Conservation (phyloP, 2,329 filamentous ascomycete genomes). For the Alternaria brassicae region DNA sequence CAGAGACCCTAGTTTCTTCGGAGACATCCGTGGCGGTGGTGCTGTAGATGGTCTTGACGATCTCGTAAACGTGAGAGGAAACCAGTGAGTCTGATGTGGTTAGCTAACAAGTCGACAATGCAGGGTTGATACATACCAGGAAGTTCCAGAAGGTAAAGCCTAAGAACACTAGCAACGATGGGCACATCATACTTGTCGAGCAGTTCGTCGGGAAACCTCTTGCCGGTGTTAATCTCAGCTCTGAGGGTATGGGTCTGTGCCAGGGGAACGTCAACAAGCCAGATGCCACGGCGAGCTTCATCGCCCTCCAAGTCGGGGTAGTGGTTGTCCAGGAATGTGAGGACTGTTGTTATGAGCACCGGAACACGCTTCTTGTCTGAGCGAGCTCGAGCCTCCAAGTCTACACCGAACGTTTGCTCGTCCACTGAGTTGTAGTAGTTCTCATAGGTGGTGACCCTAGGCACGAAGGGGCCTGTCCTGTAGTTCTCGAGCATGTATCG, state of each 20-base stretch:
- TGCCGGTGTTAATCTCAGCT: constrained; percentile 84
- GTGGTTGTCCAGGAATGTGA: constrained; percentile 95
- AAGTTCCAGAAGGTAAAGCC: constrained; percentile 92
- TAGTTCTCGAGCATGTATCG: constrained; percentile 97
- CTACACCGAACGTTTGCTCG: constrained; percentile 95
- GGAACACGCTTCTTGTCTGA: constrained; percentile 96
- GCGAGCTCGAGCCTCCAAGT: constrained; percentile 91
- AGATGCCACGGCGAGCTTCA: constrained; percentile 88
- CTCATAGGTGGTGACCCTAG: constrained; percentile 91
- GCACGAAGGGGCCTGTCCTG: constrained; percentile 89
- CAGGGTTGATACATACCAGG: constrained; percentile 68
- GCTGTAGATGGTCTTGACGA: constrained; percentile 96
- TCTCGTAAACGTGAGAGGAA: constrained; percentile 97
- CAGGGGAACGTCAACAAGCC: constrained; percentile 91
- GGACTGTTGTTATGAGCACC: constrained; percentile 85
- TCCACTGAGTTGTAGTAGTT: constrained; percentile 99
- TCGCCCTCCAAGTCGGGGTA: constrained; percentile 98
- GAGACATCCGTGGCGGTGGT: constrained; percentile 71
- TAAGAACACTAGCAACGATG: constrained; percentile 89
- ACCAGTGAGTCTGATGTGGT: constrained; percentile 82
- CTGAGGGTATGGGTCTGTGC: constrained; percentile 84
- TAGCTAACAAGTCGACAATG: constrained; percentile 20
- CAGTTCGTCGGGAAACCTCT: constrained; percentile 74
- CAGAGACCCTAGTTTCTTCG: constrained; percentile 81
- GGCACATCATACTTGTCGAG: constrained; percentile 92